These are phyloP conservation scores for Hirsutella minnesotensis DNA, from an alignment of 2,329 filamentous ascomycete genomes.

Conservation along the genomic window DNA sequence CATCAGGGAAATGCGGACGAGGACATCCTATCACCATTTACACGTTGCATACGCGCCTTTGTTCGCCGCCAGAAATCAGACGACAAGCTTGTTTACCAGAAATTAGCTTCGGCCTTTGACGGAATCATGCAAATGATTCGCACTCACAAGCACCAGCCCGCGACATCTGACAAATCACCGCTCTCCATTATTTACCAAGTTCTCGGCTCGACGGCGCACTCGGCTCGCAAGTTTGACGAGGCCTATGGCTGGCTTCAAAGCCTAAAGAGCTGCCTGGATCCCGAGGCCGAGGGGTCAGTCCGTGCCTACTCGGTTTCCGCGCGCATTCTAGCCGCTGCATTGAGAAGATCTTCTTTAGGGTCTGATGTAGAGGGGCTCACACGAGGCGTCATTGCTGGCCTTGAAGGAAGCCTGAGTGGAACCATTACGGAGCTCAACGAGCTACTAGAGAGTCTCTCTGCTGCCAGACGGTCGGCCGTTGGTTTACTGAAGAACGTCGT, in stretches of 20 bases:
- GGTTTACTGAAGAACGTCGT: constrained; percentile 27
- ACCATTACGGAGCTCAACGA: constrained; percentile 49
- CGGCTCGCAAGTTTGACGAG: constrained; percentile 32
- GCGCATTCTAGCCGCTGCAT: constrained; percentile 40
- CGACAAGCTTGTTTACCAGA: constrained; percentile 24
- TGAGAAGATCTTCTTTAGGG: constrained; percentile 30
- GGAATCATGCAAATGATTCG: constrained; percentile 20
- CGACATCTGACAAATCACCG: constrained; percentile 27
- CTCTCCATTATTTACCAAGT: constrained; percentile 38
- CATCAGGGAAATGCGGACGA: constrained; percentile 49
- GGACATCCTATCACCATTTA: constrained; percentile 54
- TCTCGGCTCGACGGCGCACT: constrained; percentile 36
- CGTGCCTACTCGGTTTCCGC: constrained; percentile 40
- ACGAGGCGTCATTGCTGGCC: constrained; percentile 34
- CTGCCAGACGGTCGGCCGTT: constrained; percentile 41
- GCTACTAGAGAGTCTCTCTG: constrained; percentile 43
- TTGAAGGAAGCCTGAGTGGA: constrained; percentile 49
- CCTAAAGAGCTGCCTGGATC: constrained; percentile 25
- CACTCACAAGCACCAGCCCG: constrained; percentile 19
- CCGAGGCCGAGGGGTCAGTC: constrained; percentile 32
- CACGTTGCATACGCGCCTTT: constrained; percentile 50
- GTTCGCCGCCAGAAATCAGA: constrained; percentile 35
- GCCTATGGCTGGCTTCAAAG: constrained; percentile 44
- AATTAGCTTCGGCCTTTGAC: constrained; percentile 19
- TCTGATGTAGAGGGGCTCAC: constrained; percentile 29